Conservation (phyloP, 2,329 filamentous ascomycete species). For the Epichloe bromicola region DNA sequence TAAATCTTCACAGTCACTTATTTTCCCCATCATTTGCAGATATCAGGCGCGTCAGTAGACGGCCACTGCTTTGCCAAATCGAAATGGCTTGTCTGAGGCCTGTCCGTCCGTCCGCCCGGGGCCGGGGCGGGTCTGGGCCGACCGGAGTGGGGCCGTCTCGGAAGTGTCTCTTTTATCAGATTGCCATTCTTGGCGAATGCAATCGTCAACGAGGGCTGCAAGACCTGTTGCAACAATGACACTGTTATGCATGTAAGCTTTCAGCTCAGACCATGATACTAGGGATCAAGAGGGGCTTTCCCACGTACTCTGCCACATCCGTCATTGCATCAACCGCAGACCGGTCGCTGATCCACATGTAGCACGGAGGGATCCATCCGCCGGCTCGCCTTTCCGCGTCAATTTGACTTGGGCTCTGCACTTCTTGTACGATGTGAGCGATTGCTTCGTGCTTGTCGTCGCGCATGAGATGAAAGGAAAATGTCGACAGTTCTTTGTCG, state of each 20-base stretch:
- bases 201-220: constrained; percentile 79
- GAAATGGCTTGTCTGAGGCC: constrained; percentile 22
- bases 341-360: constrained; percentile 77
- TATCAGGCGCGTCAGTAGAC: constrained; percentile 19
- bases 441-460: constrained; percentile 46
- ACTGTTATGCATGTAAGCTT: constrained; percentile 33
- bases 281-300: no score
- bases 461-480: constrained; percentile 71
- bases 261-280: neutral
- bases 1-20: no score
- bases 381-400: constrained; percentile 63
- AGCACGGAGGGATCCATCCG: constrained; percentile 81
- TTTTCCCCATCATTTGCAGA: neutral
- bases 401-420: constrained; percentile 56
- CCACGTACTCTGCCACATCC: constrained; percentile 73
- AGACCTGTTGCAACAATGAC: constrained; percentile 85
- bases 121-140: neutral
- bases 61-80: constrained; percentile 22
- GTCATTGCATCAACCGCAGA: constrained; percentile 54
- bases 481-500: constrained; percentile 52
- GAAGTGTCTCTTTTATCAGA: constrained; percentile 7
- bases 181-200: constrained; percentile 68
- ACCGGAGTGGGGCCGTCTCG: constrained; percentile 3
- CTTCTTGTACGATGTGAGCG: constrained; percentile 76
- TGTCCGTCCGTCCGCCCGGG: constrained; percentile 8